Base-by-base conservation (phyloP, 306 rosid genomes). In the Luffa acutangula region DNA sequence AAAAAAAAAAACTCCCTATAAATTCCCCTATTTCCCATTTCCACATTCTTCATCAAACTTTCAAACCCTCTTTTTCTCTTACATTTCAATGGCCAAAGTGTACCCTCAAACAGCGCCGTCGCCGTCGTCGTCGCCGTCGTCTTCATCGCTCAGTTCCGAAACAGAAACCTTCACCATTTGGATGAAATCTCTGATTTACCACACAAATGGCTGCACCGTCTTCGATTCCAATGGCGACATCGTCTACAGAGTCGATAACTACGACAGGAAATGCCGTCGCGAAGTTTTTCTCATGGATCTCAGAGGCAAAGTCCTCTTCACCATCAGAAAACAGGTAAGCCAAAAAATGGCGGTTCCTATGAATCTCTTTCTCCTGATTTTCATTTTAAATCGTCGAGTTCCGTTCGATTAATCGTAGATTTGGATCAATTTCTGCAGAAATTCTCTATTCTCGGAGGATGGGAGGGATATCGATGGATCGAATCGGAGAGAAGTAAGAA, bases 251-350 rank as follows among this genome's bases (percentile, higher is more conserved):
- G 97, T 95, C 7, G 97, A 95, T 81, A 92, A 95, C 82, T 95
- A 95, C 73, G 88, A 87, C 79, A 81, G 78, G 7, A 95, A 91
- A 80, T 89, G 92, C 43, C 87, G 86, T 82, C 56, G 82, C 39
- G 91, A 92, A 85, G 97, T 91, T 69, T 83, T 83, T 80, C 97
- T 95, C 84, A 95, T 92, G 98, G 92, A 95, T 90, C 87, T 90
- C 11, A 49, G 78, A 37, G 97, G 98, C 75, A 86, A 78, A 69
- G 80, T 87, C 21, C 86, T 95, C 15, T 92, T 82, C 48, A 88
- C 91, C 41, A 86, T 95, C 14, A 85, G 80, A 11, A 84, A 84
- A 57, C 88, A 86, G 96, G 98, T 90, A 86, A 39, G 52, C 36
- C 41, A 41, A 59, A 58, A 57, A 57, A n/a, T 7, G 11, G 43